phyloP scores from a whole-genome alignment of 2,329 filamentous ascomycete genomes.

The Coleophoma eucalyptorum region DNA sequence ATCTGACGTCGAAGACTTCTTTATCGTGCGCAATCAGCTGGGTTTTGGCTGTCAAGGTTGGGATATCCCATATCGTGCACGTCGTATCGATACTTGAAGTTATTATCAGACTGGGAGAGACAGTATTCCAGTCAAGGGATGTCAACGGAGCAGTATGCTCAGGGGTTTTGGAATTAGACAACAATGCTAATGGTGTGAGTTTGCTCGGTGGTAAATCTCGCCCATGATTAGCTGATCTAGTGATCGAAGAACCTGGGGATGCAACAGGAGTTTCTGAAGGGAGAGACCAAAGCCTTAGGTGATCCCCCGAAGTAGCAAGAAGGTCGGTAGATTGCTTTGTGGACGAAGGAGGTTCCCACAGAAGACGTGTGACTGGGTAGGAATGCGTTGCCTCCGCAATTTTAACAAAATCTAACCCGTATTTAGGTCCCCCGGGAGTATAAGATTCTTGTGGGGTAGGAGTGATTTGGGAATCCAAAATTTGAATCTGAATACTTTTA shows the following conservation, averaged over 20 bases:
- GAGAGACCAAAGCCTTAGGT: conserved; percentile 89
- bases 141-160: conserved; percentile 97
- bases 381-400: conserved; percentile 96
- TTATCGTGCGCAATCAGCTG: conserved; percentile 98
- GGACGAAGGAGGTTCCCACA: conserved; percentile 94
- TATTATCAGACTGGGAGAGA: conserved; percentile 95
- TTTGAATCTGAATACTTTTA: conserved; percentile 71
- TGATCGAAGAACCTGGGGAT: conserved; percentile 62
- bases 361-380: conserved; percentile 89
- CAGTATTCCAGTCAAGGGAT: conserved; percentile 95
- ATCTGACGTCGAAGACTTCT: conserved; percentile 96
- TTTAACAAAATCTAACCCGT: conserved; percentile 84
- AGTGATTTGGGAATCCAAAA: conserved; percentile 80
- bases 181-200: conserved; percentile 83
- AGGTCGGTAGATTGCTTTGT: conserved; percentile 95
- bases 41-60: conserved; percentile 94
- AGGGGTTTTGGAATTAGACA: conserved; percentile 97
- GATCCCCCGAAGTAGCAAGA: conserved; percentile 90
- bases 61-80: conserved; percentile 99
- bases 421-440: conserved; percentile 65
- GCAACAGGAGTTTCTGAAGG: conserved; percentile 60
- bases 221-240: conserved; percentile 56
- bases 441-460: conserved; percentile 68
- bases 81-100: conserved; percentile 99
- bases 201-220: conserved; percentile 64